Evolutionary conservation across 1,284 basidiomycete species (phyloP).

Genomic region (Ganoderma multipileum): DNA sequence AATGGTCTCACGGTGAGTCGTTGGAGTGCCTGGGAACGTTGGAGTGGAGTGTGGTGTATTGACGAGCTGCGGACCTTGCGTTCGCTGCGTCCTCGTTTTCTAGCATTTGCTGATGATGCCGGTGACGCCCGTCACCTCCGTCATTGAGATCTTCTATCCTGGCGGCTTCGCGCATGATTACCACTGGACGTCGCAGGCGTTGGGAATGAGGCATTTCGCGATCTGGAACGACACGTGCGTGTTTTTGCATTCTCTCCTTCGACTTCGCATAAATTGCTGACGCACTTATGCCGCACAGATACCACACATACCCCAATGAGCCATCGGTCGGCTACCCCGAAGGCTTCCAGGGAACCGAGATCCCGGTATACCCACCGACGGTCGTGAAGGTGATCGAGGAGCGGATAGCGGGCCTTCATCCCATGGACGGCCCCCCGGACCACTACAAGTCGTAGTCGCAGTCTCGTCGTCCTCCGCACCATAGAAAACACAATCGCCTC

Average conservation of each 20-base stretch:
- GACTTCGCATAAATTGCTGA: conserved; percentile 6
- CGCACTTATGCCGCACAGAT: conserved; percentile 35
- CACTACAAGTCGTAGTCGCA: neutral
- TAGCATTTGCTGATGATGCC: conserved; percentile 79
- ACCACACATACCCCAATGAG: conserved; percentile 58
- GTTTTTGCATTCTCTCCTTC: neutral
- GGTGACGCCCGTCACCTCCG: conserved; percentile 66
- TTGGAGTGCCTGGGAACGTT: conserved; percentile 6
- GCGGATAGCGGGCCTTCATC: conserved; percentile 49
- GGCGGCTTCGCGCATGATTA: conserved; percentile 84
- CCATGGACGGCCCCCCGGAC: conserved; percentile 3
- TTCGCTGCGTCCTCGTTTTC: neutral
- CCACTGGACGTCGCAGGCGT: conserved; percentile 73
- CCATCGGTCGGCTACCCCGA: conserved; percentile 72
- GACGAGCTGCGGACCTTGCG: conserved; percentile 3
- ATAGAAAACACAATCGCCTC: neutral
- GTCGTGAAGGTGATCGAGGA: conserved; percentile 66
- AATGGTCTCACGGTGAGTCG: conserved; percentile 68
- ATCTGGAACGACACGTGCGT: conserved; percentile 80
- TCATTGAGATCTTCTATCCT: conserved; percentile 85
- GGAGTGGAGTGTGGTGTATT: neutral
- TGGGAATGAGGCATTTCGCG: conserved; percentile 79
- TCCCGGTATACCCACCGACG: conserved; percentile 67
- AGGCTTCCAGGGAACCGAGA: conserved; percentile 76
- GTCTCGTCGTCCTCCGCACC: neutral